A percentile compares a stretch with the other conserved stretches of the same genome.
These are phyloP conservation scores for Talaromyces pinophilus DNA, from an alignment of 2,329 filamentous ascomycete genomes.

Conservation along the genomic window DNA sequence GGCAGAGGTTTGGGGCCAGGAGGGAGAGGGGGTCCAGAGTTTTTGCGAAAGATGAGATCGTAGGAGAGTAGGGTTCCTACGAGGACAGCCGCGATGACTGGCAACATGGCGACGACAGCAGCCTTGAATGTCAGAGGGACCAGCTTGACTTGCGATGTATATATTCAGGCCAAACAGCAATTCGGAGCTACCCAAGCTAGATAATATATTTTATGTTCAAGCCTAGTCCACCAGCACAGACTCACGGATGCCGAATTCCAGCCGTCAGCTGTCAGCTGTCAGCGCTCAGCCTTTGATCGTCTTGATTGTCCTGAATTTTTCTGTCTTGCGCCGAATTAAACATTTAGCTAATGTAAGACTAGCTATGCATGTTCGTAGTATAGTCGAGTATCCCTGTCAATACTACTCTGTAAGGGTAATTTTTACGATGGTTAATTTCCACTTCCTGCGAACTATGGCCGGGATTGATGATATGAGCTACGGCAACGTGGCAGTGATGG, in stretches of 20 bases:
- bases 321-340: background rate
- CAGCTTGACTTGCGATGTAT: background rate
- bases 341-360: conserved; percentile 2
- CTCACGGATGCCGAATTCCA: conserved; percentile 5
- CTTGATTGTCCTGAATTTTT: background rate
- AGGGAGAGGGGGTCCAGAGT: conserved; percentile 31
- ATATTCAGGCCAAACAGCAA: background rate
- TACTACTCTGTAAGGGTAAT: conserved; percentile 1
- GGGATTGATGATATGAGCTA: background rate
- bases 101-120: conserved; percentile 1
- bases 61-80: background rate
- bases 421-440: background rate
- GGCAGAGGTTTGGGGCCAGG: conserved; percentile 54
- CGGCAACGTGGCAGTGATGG: background rate
- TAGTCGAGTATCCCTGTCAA: background rate
- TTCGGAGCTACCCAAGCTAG: background rate
- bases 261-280: conserved; percentile 6
- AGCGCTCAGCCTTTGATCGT: background rate
- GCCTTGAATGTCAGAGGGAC: background rate
- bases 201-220: background rate
- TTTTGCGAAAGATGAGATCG: background rate
- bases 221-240: background rate
- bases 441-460: background rate
- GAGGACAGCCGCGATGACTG: conserved; percentile 2
- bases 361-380: background rate